phyloP scores from a whole-genome alignment of 2,329 filamentous ascomycete species.

The Acephala macrosclerotiorum region DNA sequence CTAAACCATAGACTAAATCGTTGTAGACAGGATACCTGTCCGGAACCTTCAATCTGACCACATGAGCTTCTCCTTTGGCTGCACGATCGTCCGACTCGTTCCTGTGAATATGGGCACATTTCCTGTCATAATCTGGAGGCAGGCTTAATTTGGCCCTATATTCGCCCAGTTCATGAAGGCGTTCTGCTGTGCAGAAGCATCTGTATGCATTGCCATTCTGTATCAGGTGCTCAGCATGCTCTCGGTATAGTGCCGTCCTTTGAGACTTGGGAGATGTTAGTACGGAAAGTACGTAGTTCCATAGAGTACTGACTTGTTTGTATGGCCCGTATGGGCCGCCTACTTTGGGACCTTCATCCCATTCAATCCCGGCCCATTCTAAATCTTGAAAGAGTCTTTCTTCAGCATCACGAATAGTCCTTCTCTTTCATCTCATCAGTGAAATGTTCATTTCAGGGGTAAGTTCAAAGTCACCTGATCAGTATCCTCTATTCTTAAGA shows the following conservation, averaged over 20 bases:
- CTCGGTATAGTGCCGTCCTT: conserved; percentile 74
- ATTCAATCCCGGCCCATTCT: conserved; percentile 85
- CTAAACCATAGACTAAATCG: conserved; percentile 81
- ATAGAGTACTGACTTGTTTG: conserved; percentile 66
- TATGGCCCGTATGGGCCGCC: conserved; percentile 88
- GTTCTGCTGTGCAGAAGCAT: conserved; percentile 85
- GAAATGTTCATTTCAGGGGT: conserved; percentile 10
- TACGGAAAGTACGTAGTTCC: conserved; percentile 22
- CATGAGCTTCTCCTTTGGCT: conserved; percentile 71
- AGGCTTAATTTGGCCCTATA: conserved; percentile 66
- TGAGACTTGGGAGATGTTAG: conserved; percentile 67
- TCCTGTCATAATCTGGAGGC: conserved; percentile 71
- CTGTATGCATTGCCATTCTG: conserved; percentile 80
- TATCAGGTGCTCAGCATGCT: conserved; percentile 75
- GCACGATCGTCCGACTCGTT: conserved; percentile 77
- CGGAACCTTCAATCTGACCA: conserved; percentile 77
- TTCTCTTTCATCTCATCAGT: conserved; percentile 64
- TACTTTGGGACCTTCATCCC: conserved; percentile 91
- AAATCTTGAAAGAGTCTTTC: conserved; percentile 79
- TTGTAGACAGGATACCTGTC: conserved; percentile 68
- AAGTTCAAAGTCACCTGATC: conserved; percentile 69
- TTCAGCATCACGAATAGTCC: conserved; percentile 83
- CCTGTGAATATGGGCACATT: conserved; percentile 71
- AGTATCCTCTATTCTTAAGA: conserved; percentile 93
- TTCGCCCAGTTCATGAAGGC: conserved; percentile 71